Evolutionary conservation across 2,329 filamentous ascomycete genomes (phyloP).

Genomic region (Epichloe sp.): DNA sequence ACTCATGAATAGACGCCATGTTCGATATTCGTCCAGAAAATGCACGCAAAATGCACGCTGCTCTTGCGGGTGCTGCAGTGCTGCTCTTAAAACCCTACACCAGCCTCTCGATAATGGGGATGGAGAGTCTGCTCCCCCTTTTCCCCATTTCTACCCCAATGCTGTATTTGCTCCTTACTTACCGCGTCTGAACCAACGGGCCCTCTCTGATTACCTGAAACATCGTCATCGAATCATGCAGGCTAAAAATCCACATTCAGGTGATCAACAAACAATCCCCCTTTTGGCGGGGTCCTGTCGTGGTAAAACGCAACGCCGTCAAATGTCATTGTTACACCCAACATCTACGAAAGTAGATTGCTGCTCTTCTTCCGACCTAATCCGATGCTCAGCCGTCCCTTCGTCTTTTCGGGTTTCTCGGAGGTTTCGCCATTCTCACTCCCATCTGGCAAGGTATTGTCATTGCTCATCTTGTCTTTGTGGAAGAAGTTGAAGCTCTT

Average conservation of each 20-base stretch:
- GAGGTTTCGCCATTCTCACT: constrained; percentile 18
- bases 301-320: constrained; percentile 1
- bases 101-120: not conserved
- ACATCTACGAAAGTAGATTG: constrained; percentile 20
- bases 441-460: constrained; percentile 12
- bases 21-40: not conserved
- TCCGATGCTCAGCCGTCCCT: constrained; percentile 53
- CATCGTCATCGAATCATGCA: not conserved
- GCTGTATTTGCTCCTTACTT: not conserved
- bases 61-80: not conserved
- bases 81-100: not conserved
- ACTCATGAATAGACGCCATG: not conserved
- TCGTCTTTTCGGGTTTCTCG: constrained; percentile 39
- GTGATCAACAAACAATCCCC: not conserved
- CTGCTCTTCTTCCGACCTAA: constrained; percentile 61
- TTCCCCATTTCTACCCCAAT: not conserved
- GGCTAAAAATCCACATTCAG: not conserved
- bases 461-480: constrained; percentile 31
- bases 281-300: not conserved
- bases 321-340: constrained; percentile 7
- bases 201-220: not conserved
- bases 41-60: not conserved
- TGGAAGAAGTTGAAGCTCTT: constrained; percentile 59
- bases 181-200: no score
- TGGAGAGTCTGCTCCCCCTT: not conserved